Evolutionary conservation across 768 basidiomycete species (phyloP), one percentile per base, ranked within the genome.

Genomic region (Mycena belliarum): DNA sequence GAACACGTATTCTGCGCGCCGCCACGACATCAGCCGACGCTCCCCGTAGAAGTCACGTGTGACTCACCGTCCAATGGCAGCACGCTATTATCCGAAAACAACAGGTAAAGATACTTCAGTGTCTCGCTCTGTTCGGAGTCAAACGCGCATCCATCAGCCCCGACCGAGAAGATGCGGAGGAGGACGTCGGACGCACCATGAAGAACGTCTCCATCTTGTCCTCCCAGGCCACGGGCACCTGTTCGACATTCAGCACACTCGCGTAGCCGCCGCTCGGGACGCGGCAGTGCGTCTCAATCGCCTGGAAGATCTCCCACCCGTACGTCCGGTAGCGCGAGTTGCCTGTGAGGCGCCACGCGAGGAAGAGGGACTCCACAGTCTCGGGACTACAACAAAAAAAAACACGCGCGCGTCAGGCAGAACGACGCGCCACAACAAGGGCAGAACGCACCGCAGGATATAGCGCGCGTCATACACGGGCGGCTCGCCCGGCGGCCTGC

Each of bases 161-260:
- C 29, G 29, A 32, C 12, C 6, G 6, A 6, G 7, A 32, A 32
- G 29, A 32, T 6, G 29, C 7, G 29, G 29, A 32, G 12, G 12
- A 12, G n/a, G n/a, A n/a, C n/a, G n/a, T n/a, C n/a, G n/a, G 15
- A 72, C 85, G 41, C 55, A 91, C 91, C 80, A 96, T 78, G 71
- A 95, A 82, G 76, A 95, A 97, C 20, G 95, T 95, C 75, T 98
- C 95, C 95, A 96, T 95, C 70, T 89, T 88, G 72, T 98, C 93
- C 60, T 93, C 88, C 59, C 82, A 77, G 66, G 74, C 74, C 2
- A 77, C 83, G 0, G 88, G 87, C 14, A 87, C 75, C 59, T 84
- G 79, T 71, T 96, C 91, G 11, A 98, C 95, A 66, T 97, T 92
- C 49, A 86, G 70, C 46, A 98, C 79, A 33, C 85, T 84, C 21